Evolutionary conservation across 2,329 filamentous ascomycete species (phyloP).

Genomic region (Domatiomyces catenatus): DNA sequence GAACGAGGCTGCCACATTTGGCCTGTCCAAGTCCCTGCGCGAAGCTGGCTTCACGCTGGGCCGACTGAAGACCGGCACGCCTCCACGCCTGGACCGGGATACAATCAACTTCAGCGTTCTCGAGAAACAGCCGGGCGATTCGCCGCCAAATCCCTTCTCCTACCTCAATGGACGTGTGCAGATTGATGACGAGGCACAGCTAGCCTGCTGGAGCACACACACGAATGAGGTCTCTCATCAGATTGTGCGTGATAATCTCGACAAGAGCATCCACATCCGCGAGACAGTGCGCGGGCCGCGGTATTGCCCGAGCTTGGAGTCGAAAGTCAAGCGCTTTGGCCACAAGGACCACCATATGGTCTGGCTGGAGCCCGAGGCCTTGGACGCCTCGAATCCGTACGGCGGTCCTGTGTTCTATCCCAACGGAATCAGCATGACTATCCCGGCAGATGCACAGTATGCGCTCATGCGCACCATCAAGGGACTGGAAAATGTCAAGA

Average conservation of each 20-base stretch:
- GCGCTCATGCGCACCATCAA: slow-evolving; percentile 68
- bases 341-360: slow-evolving; percentile 72
- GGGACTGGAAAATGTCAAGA: slow-evolving; percentile 76
- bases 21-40: slow-evolving; percentile 74
- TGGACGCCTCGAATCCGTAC: slow-evolving; percentile 49
- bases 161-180: slow-evolving; percentile 68
- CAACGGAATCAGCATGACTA: slow-evolving; percentile 93
- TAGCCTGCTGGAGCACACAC: slow-evolving; percentile 73
- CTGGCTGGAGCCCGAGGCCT: slow-evolving; percentile 94
- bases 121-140: slow-evolving; percentile 62
- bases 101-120: slow-evolving; percentile 66
- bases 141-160: slow-evolving; percentile 78
- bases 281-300: slow-evolving; percentile 87
- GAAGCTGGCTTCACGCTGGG: slow-evolving; percentile 83
- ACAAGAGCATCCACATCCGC: slow-evolving; percentile 89
- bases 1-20: slow-evolving; percentile 84
- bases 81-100: slow-evolving; percentile 65
- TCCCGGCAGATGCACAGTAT: slow-evolving; percentile 75
- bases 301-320: slow-evolving; percentile 90
- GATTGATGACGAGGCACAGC: slow-evolving; percentile 54
- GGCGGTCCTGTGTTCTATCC: slow-evolving; percentile 57
- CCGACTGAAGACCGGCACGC: slow-evolving; percentile 87
- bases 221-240: slow-evolving; percentile 74
- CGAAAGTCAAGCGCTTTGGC: slow-evolving; percentile 77
- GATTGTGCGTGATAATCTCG: slow-evolving; percentile 74